phyloP scores from a whole-genome alignment of 768 basidiomycete species.

The Artomyces pyxidatus region DNA sequence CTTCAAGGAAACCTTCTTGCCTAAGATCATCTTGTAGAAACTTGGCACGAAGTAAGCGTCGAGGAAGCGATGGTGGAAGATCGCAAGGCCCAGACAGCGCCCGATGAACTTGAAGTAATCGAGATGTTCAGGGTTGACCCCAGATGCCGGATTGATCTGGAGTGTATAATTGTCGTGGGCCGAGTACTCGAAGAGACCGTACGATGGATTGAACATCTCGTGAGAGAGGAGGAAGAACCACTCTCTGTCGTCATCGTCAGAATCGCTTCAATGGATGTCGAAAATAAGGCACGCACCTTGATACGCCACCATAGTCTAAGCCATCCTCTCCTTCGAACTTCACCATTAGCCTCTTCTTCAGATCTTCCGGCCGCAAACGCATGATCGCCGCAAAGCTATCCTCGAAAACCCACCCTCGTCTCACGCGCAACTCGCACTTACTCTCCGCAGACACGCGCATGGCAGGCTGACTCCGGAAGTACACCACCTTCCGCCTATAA shows the following conservation, averaged over 20 bases:
- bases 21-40: slow-evolving; percentile 73
- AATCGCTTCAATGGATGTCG: not conserved
- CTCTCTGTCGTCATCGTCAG: slow-evolving; percentile 39
- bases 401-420: slow-evolving; percentile 75
- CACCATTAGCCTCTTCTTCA: slow-evolving; percentile 65
- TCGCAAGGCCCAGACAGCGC: slow-evolving; percentile 61
- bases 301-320: slow-evolving; percentile 71
- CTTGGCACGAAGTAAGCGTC: slow-evolving; percentile 76
- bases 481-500: slow-evolving; percentile 85
- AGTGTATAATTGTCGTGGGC: slow-evolving; percentile 75
- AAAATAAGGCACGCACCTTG: slow-evolving; percentile 36
- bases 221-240: slow-evolving; percentile 85
- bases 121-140: slow-evolving; percentile 68
- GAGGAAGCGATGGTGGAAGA: slow-evolving; percentile 72
- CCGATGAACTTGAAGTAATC: slow-evolving; percentile 82
- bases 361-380: slow-evolving; percentile 62
- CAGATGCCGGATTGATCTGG: slow-evolving; percentile 71
- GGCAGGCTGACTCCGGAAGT: slow-evolving; percentile 86
- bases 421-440: slow-evolving; percentile 81
- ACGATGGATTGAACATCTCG: slow-evolving; percentile 76
- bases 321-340: slow-evolving; percentile 77
- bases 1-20: slow-evolving; percentile 47
- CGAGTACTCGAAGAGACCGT: slow-evolving; percentile 78
- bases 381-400: slow-evolving; percentile 83
- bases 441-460: slow-evolving; percentile 62